Base-by-base conservation (phyloP, 108 stramenopile genomes). In the Cyclotella kingstonii region DNA sequence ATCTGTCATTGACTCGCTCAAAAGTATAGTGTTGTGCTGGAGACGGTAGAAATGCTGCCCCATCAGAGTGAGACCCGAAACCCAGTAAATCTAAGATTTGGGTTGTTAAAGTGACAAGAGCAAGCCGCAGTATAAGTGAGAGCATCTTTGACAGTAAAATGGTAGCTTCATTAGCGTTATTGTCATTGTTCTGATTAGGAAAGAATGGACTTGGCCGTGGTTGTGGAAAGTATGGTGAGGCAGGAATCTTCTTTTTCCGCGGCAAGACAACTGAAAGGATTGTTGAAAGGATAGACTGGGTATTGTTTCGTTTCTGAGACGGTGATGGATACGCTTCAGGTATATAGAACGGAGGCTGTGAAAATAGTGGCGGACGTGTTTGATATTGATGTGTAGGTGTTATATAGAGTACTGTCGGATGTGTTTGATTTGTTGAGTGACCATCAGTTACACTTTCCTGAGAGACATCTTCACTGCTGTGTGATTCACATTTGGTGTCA, bases 1-100 rank as follows among this genome's bases (percentile, higher is more conserved):
- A 90, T 19, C 81, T 78, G 72, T 94, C 85, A 51, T 94, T 90
- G 54, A 94, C 47, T 21, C 79, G 64, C 72, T 94, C 92, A 72
- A 86, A 87, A 11, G 84, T 72, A 60, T 87, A 90, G 64, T 86
- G 86, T 57, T 91, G 89, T 15, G 66, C 58, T 15, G 89, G 84
- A 14, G 63, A 21, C n/a, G 78, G 70, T 3, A 76, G 42, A 47
- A 81, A 82, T 53, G 81, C 78, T 27, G 68, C 76, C 3, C 44
- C 43, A 18, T 71, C 68, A 11, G 78, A 41, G n/a, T 73, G 63
- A 35, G 68, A 55, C 18, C 70, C 73, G 2, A 81, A 29, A 61
- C 78, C 80, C 4, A 65, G 42, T 12, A 81, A 36, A 19, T 81
- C 54, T 54, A 80, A 66, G n/a, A 84, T 39, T 15, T 74, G 63